A percentile compares a stretch with the other conserved stretches of the same genome.
Conservation (phyloP, 495 filamentous ascomycete species). For the Glonium stellatum region DNA sequence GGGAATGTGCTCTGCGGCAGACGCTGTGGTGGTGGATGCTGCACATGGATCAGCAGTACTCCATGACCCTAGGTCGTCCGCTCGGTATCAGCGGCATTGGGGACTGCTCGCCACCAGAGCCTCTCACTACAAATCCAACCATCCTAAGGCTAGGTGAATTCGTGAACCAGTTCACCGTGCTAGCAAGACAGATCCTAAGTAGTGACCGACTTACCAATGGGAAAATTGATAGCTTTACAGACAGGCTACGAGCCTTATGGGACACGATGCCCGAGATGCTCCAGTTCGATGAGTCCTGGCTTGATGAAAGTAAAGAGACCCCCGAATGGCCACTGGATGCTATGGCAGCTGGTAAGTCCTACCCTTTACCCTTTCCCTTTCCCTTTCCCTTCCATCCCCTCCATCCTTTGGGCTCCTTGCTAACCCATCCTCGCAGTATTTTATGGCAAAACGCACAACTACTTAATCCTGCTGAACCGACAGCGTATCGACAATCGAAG, state of each 20-base stretch:
- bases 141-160: slow-evolving; percentile 39
- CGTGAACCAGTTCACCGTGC: slow-evolving; percentile 41
- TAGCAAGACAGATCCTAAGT: slow-evolving; percentile 42
- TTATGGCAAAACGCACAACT: slow-evolving; percentile 42
- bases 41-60: slow-evolving; percentile 47
- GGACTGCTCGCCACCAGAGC: slow-evolving; percentile 41
- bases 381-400: neutral
- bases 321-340: slow-evolving; percentile 43
- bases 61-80: slow-evolving; percentile 42
- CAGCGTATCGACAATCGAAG: slow-evolving; percentile 34
- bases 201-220: slow-evolving; percentile 35
- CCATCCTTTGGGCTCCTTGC: neutral
- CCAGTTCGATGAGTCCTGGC: slow-evolving; percentile 43
- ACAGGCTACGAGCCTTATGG: slow-evolving; percentile 35
- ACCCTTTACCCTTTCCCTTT: neutral
- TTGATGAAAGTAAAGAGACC: slow-evolving; percentile 33
- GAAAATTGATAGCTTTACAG: slow-evolving; percentile 43
- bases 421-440: slow-evolving; percentile 25
- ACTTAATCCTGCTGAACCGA: slow-evolving; percentile 43
- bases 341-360: slow-evolving; percentile 36
- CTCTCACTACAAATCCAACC: slow-evolving; percentile 36
- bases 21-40: slow-evolving; percentile 48
- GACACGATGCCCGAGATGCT: slow-evolving; percentile 41
- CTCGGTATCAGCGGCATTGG: slow-evolving; percentile 43
- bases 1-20: slow-evolving; percentile 37